Conservation (phyloP, 2,329 filamentous ascomycete species). For the Fusarium xylarioides region DNA sequence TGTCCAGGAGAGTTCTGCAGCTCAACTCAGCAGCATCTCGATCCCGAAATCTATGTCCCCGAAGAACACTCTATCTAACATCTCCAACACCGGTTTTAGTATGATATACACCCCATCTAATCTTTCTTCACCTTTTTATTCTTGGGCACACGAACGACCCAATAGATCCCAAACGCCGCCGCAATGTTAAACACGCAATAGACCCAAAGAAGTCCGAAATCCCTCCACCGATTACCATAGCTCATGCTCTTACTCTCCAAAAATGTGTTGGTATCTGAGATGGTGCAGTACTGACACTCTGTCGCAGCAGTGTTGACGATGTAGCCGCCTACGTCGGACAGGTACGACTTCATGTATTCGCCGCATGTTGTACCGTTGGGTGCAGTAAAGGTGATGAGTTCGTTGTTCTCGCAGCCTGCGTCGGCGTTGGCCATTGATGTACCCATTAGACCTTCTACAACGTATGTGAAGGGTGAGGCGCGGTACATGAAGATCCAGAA, state of each 20-base stretch:
- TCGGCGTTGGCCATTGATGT: slow-evolving; percentile 68
- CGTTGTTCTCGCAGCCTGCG: slow-evolving; percentile 70
- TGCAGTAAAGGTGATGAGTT: slow-evolving; percentile 70
- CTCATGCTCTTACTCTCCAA: slow-evolving; percentile 53
- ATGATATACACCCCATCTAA: background rate
- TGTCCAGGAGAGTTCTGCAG: background rate
- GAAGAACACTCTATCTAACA: background rate
- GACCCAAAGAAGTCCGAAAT: slow-evolving; percentile 64
- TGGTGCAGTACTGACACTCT: slow-evolving; percentile 57
- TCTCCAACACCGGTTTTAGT: background rate
- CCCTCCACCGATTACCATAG: slow-evolving; percentile 63
- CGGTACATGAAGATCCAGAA: slow-evolving; percentile 85
- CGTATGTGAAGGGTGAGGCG: slow-evolving; percentile 77
- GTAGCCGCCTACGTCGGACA: slow-evolving; percentile 57
- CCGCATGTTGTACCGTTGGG: slow-evolving; percentile 62
- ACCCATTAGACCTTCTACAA: slow-evolving; percentile 72
- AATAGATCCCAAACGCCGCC: slow-evolving; percentile 61
- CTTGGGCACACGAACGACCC: slow-evolving; percentile 51
- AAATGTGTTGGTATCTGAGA: slow-evolving; percentile 52
- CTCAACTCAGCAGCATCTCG: background rate
- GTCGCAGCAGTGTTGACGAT: slow-evolving; percentile 41
- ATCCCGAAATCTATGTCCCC: background rate
- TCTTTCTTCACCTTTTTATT: slow-evolving; percentile 30
- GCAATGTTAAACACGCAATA: slow-evolving; percentile 63
- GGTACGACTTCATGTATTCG: slow-evolving; percentile 62